phyloP scores from a whole-genome alignment of 371 early-diverging fungal species.

The Blakeslea trispora region DNA sequence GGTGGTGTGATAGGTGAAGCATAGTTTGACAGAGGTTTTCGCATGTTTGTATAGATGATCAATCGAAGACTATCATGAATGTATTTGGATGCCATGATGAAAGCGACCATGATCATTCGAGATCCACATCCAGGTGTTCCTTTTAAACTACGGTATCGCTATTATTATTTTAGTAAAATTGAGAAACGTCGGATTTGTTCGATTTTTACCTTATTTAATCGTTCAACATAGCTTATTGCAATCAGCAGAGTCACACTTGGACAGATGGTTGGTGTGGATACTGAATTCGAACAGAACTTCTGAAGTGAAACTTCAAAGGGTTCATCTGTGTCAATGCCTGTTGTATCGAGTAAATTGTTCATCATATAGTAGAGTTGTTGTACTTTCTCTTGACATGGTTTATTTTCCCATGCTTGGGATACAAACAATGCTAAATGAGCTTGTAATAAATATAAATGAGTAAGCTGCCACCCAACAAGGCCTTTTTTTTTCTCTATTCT shows the following conservation, averaged over 20 bases:
- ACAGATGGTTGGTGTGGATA: conserved; percentile 41
- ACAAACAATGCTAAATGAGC: conserved; percentile 43
- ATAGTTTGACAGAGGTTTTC: not conserved
- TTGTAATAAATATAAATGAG: conserved; percentile 16
- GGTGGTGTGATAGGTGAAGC: conserved; percentile 24
- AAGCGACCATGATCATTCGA: conserved; percentile 60
- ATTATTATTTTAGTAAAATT: not conserved
- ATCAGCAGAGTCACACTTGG: conserved; percentile 55
- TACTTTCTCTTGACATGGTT: conserved; percentile 31
- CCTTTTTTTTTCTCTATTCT: too few species aligned
- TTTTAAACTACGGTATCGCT: conserved; percentile 53
- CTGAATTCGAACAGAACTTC: conserved; percentile 29
- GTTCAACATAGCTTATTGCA: conserved; percentile 59
- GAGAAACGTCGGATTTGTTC: conserved; percentile 4
- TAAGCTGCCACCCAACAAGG: conserved; percentile 3
- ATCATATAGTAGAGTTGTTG: conserved; percentile 34
- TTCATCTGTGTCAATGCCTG: conserved; percentile 24
- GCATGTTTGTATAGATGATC: conserved; percentile 30
- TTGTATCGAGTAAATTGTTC: conserved; percentile 30
- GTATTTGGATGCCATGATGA: conserved; percentile 59
- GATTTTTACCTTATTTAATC: conserved; percentile 55
- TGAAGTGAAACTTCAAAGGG: conserved; percentile 35
- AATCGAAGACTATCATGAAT: conserved; percentile 46
- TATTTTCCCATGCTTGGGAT: conserved; percentile 45
- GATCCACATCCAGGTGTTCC: conserved; percentile 59